Base-by-base conservation (phyloP, 2,329 filamentous ascomycete genomes). In the Fusarium domesticum region DNA sequence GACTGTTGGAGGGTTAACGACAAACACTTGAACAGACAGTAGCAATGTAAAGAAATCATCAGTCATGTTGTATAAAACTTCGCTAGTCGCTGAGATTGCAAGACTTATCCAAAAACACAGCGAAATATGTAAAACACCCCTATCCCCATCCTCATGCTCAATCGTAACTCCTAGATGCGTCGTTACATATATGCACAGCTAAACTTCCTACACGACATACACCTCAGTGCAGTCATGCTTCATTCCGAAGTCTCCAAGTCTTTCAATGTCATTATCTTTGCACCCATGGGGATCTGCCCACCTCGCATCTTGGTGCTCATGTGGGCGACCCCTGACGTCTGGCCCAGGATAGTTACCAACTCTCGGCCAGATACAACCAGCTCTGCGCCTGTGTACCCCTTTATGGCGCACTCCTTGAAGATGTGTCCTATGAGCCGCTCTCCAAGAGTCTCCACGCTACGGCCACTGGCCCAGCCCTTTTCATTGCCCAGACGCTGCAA, bases 401-500 rank as follows among this genome's bases (percentile, higher is more conserved):
- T 63, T 34, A 62, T 55, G n/a, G 62, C 61, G 18, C 60, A 68
- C 47, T 57, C 59, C 44, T 64, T 66, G 46, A 67, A 62, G n/a
- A 65, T 56, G 42, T 56, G 61, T 19, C 66, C 64, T 49, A 80
- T 78, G 16, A 85, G 72, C 2, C 42, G 57, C 49, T 77, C 78
- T 0, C 68, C 71, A 0, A 86, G 44, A 0, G 74, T 77, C 35
- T 78, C 66, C 2, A 87, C 73, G 43, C 85, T 83, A 2, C 83
- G 73, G 1, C 75, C 81, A 52, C 78, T 85, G 0, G 75, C 83
- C 79, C 82, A 86, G 18, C 70, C 71, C 5, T 71, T 62, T 14
- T 77, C 66, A 1, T 51, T 51, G 0, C 70, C 62, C 1, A 85
- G 64, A 0, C 56, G 45, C 0, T 59, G 47, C 37, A 84, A 75